Base-by-base conservation (phyloP, 495 filamentous ascomycete species). In the Xylaria venustula region DNA sequence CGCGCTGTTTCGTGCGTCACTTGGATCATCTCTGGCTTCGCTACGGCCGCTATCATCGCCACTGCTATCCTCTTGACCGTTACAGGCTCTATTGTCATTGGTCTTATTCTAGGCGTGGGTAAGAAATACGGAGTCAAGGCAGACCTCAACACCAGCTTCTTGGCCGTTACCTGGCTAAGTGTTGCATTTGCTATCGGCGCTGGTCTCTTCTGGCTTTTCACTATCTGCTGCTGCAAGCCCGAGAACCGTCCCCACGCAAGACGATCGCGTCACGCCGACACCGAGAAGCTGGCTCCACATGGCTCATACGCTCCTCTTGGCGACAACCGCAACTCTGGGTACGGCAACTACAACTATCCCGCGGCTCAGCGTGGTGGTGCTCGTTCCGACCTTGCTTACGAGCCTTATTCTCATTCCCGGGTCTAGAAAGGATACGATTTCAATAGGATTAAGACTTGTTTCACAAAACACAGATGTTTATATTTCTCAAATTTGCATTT, bases 141-240 rank as follows among this genome's bases (percentile, higher is more conserved):
- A 41, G 70, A 67, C 41, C 76, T 93, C 67, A 89, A 90, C 72
- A 83, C 67, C 48, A 79, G 81, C 65, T 92, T 89, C 73, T 85
- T 89, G 58, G 81, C 81, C 23, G 74, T 83, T 4, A 83, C 86
- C 49, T 98, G 93, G 93, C 73, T 97, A 49, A 88, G 87, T 49
- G 88, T 87, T 11, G 88, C 81, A 32, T 94, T 95, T 72, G 85
- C 88, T 46, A 65, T 91, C 22, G 90, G 70, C 48, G 86, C 86
- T 14, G 81, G 81, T 58, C 65, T 96, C 66, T 97, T 96, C 87
- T 98, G 93, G 93, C 78, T 90, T 64, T 85, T 96, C 74, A 90
- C 86, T 74, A 81, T 86, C 57, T 97, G 93, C 88, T 97, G 93
- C 86, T 97, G 93, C 81, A 68, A 72, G 52, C 76, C 74, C 47